Evolutionary conservation across 352 stramenopile species (phyloP).

Genomic region (Phytophthora sp.): DNA sequence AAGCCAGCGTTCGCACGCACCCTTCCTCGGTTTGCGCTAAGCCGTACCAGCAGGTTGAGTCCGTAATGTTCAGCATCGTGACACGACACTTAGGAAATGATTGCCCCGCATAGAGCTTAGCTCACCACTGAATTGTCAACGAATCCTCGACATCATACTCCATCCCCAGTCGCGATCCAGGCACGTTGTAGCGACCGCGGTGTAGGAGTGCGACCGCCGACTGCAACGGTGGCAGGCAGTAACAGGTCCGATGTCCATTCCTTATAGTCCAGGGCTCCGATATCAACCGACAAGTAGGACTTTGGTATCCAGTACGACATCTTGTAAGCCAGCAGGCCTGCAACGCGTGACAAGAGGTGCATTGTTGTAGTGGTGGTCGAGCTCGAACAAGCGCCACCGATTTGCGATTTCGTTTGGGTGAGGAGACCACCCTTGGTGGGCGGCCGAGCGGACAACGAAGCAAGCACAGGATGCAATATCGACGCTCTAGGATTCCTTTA

Average conservation of each 20-base stretch:
- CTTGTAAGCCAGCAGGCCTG: too few relatives aligned
- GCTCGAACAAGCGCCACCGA: not conserved
- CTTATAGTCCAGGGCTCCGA: constrained; percentile 3
- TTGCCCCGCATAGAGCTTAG: too few relatives aligned
- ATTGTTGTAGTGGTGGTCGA: constrained; percentile 5
- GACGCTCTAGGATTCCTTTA: too few relatives aligned
- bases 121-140: too few relatives aligned
- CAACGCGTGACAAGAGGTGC: constrained; percentile 9
- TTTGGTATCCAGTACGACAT: constrained; percentile 10
- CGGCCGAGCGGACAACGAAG: too few relatives aligned
- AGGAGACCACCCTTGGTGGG: too few relatives aligned
- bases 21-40: constrained; percentile 18
- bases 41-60: constrained; percentile 29
- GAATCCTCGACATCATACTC: not conserved
- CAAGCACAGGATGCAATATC: too few relatives aligned
- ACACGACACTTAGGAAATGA: too few relatives aligned
- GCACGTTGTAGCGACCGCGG: not conserved
- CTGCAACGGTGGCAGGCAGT: constrained; percentile 6
- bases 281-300: not conserved
- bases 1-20: constrained; percentile 26
- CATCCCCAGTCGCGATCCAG: not conserved
- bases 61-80: constrained; percentile 34
- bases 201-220: constrained; percentile 8
- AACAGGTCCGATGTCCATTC: constrained; percentile 8
- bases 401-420: constrained; percentile 1